Evolutionary conservation across 192 early-diverging fungal species (phyloP).

Genomic region (Dissophora globulifera): DNA sequence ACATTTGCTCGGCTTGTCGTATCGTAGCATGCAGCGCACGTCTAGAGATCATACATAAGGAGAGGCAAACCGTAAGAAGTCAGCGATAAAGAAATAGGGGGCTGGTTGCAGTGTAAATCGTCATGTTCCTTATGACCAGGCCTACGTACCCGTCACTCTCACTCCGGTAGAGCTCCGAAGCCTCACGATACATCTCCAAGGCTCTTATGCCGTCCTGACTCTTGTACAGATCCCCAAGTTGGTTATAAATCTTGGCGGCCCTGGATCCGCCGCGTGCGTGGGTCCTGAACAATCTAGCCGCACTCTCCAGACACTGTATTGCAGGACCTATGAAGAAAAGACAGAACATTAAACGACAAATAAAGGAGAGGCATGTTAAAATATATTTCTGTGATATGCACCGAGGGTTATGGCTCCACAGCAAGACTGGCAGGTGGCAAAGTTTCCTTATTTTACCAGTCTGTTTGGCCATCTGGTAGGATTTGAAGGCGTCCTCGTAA

Average conservation of each 20-base stretch:
- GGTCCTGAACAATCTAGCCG: constrained; percentile 28
- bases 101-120: too few species aligned
- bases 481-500: constrained; percentile 56
- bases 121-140: too few species aligned
- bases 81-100: too few species aligned
- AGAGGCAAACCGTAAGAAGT: not conserved
- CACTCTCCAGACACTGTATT: constrained; percentile 38
- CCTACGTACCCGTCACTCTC: constrained; percentile 52
- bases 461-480: constrained; percentile 50
- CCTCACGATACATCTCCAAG: constrained; percentile 39
- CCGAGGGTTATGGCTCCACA: too few species aligned
- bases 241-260: constrained; percentile 30
- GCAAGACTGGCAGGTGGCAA: too few species aligned
- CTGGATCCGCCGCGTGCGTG: constrained; percentile 44
- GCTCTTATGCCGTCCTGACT: constrained; percentile 16
- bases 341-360: not conserved
- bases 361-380: not conserved
- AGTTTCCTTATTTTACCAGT: constrained; percentile 36
- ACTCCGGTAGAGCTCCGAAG: constrained; percentile 40
- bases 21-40: constrained; percentile 31
- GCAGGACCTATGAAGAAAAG: constrained; percentile 15
- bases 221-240: constrained; percentile 28
- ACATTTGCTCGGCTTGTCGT: constrained; percentile 21
- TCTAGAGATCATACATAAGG: constrained; percentile 5
- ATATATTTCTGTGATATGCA: too few species aligned